Evolutionary conservation across 2,329 filamentous ascomycete genomes (phyloP).

Genomic region (Juglanconis oblonga): DNA sequence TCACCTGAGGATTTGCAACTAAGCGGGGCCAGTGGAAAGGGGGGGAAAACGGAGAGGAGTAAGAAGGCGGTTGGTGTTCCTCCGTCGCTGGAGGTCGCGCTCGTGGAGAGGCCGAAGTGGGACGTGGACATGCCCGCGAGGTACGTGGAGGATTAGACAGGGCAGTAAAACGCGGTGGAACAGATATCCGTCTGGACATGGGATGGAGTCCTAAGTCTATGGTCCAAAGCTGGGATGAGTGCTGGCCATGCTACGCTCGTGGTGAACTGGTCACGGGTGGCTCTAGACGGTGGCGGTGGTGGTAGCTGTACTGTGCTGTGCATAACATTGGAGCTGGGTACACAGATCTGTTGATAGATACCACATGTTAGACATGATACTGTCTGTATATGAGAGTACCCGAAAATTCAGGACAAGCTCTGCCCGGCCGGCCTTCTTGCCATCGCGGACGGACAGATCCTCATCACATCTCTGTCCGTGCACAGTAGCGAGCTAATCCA

Average conservation of each 20-base stretch:
- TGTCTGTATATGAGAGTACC: neutral
- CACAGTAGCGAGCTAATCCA: too few relatives aligned
- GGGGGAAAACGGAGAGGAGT: conserved; percentile 9
- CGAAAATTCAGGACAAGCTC: neutral
- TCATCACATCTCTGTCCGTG: neutral
- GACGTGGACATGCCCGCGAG: conserved; percentile 74
- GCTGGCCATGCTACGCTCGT: too few relatives aligned
- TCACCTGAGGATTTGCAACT: conserved; percentile 28
- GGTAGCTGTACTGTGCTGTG: too few relatives aligned
- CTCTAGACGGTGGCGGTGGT: too few relatives aligned
- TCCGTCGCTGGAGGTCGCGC: conserved; percentile 68
- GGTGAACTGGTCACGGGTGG: too few relatives aligned
- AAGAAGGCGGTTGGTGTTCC: conserved; percentile 16
- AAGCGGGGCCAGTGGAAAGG: conserved; percentile 14
- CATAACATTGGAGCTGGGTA: too few relatives aligned
- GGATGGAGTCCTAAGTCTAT: neutral
- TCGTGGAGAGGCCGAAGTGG: conserved; percentile 84
- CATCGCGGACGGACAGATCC: neutral
- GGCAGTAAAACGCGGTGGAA: neutral
- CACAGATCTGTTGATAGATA: too few relatives aligned
- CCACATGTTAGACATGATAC: too few relatives aligned
- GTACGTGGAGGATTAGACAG: conserved; percentile 48
- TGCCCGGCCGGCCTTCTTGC: neutral
- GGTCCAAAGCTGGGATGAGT: neutral
- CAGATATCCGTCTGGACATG: neutral